phyloP scores from a whole-genome alignment of 2,329 filamentous ascomycete species.

The Zalaria obscura region DNA sequence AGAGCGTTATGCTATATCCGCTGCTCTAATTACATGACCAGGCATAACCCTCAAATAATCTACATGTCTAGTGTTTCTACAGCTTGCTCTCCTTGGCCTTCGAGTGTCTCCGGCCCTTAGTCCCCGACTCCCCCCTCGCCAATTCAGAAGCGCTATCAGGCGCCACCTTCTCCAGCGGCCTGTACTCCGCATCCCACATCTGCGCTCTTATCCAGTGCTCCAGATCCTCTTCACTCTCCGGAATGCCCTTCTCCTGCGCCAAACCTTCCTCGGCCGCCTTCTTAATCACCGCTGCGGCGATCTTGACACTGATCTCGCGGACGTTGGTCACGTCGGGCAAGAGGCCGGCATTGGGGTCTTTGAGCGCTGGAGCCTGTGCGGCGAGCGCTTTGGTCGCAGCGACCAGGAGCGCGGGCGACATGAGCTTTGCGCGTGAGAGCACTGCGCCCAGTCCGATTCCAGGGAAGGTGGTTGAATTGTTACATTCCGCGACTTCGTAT shows the following conservation, averaged over 20 bases:
- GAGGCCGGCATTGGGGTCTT: slow-evolving; percentile 49
- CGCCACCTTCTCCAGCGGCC: slow-evolving; percentile 45
- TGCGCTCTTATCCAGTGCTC: slow-evolving; percentile 63
- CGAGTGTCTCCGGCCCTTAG: slow-evolving; percentile 4
- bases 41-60: too few relatives aligned
- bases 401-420: slow-evolving; percentile 70
- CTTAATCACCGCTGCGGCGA: slow-evolving; percentile 62
- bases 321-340: slow-evolving; percentile 66
- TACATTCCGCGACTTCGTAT: slow-evolving; percentile 63
- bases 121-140: slow-evolving; percentile 45
- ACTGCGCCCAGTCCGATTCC: slow-evolving; percentile 73
- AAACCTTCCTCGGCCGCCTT: slow-evolving; percentile 56
- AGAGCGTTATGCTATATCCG: neutral
- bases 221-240: slow-evolving; percentile 38
- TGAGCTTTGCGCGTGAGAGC: slow-evolving; percentile 48
- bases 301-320: slow-evolving; percentile 59
- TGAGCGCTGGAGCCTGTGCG: slow-evolving; percentile 53
- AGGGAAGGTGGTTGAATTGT: slow-evolving; percentile 76
- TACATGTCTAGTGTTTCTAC: neutral
- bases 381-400: slow-evolving; percentile 64
- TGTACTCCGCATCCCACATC: slow-evolving; percentile 66
- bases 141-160: slow-evolving; percentile 37
- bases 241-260: slow-evolving; percentile 51
- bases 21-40: neutral
- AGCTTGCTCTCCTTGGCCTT: neutral